Percentiles rank a stretch among this genome's conserved stretches.
Conservation (phyloP, 148 eudicot genomes). For the Euryodendron excelsum region DNA sequence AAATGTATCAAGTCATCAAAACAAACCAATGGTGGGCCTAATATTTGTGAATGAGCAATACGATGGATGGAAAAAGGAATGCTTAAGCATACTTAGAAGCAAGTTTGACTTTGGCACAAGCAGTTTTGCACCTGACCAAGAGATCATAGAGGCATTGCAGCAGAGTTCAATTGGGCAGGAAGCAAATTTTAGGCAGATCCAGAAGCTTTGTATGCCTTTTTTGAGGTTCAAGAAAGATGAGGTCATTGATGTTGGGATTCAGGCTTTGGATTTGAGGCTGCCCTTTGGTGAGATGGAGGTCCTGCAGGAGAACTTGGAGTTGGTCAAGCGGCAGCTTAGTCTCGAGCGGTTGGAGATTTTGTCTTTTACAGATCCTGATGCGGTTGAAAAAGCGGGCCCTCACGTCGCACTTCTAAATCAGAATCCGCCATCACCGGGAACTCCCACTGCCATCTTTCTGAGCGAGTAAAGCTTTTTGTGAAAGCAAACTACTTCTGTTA, state of each 20-base stretch:
- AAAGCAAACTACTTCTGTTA: neutral
- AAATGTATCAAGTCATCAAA: slow-evolving; percentile 40
- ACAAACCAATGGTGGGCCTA: slow-evolving; percentile 48
- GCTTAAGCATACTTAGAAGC: slow-evolving; percentile 60
- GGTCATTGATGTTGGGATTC: slow-evolving; percentile 64
- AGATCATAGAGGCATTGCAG: slow-evolving; percentile 61
- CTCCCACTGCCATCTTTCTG: slow-evolving; percentile 75
- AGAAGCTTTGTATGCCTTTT: slow-evolving; percentile 89
- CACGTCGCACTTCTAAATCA: slow-evolving; percentile 48
- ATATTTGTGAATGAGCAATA: slow-evolving; percentile 76
- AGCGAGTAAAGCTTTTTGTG: slow-evolving; percentile 19
- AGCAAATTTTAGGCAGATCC: slow-evolving; percentile 60
- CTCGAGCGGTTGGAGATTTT: slow-evolving; percentile 57
- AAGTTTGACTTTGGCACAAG: slow-evolving; percentile 41
- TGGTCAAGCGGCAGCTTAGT: slow-evolving; percentile 74
- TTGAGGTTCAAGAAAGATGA: slow-evolving; percentile 84
- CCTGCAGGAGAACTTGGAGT: slow-evolving; percentile 55
- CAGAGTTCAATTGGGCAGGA: slow-evolving; percentile 52
- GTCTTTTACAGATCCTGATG: slow-evolving; percentile 46
- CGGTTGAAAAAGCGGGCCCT: slow-evolving; percentile 54
- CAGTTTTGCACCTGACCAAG: slow-evolving; percentile 70
- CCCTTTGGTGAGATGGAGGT: slow-evolving; percentile 86
- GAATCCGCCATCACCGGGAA: slow-evolving; percentile 87
- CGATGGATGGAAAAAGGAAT: slow-evolving; percentile 87
- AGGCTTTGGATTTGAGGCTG: slow-evolving; percentile 71